These are phyloP conservation scores for Chaetomiaceae sp. DNA, from an alignment of 2,329 filamentous ascomycete species.

Conservation along the genomic window DNA sequence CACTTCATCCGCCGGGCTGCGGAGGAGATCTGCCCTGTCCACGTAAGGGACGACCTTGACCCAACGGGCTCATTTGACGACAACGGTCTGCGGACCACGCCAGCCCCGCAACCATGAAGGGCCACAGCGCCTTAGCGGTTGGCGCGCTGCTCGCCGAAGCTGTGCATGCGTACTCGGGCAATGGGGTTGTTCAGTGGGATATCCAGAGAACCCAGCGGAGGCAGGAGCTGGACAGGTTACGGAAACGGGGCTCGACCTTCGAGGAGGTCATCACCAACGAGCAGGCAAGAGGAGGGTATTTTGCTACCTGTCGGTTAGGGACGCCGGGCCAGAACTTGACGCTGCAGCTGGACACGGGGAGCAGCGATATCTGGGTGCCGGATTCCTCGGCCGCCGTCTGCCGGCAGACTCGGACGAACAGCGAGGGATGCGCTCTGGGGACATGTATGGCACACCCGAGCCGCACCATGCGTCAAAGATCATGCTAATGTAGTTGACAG, in stretches of 20 bases:
- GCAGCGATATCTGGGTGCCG: conserved; percentile 61
- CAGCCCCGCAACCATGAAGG: conserved; percentile 26
- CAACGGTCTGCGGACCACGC: background rate
- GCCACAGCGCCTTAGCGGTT: conserved; percentile 17
- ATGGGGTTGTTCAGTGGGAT: conserved; percentile 44
- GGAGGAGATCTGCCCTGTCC: too few relatives aligned
- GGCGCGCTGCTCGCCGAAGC: conserved; percentile 26
- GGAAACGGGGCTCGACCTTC: conserved; percentile 38
- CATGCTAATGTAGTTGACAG: conserved; percentile 33
- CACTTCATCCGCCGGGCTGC: background rate
- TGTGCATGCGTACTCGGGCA: conserved; percentile 17
- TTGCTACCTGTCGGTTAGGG: conserved; percentile 52
- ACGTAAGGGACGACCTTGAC: too few relatives aligned
- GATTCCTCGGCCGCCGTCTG: conserved; percentile 15
- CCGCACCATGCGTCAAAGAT: background rate
- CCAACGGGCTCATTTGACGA: background rate
- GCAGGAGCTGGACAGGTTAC: conserved; percentile 27
- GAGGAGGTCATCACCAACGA: conserved; percentile 44
- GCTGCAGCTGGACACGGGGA: conserved; percentile 61
- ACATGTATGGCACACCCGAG: conserved; percentile 23
- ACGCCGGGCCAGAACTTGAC: conserved; percentile 53
- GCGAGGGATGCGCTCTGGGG: conserved; percentile 26
- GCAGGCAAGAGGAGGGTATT: conserved; percentile 47
- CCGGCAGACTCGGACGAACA: background rate
- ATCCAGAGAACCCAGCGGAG: conserved; percentile 37